These are phyloP conservation scores for Curvularia hawaiiensis DNA, from an alignment of 2,329 filamentous ascomycete species.

Conservation along the genomic window DNA sequence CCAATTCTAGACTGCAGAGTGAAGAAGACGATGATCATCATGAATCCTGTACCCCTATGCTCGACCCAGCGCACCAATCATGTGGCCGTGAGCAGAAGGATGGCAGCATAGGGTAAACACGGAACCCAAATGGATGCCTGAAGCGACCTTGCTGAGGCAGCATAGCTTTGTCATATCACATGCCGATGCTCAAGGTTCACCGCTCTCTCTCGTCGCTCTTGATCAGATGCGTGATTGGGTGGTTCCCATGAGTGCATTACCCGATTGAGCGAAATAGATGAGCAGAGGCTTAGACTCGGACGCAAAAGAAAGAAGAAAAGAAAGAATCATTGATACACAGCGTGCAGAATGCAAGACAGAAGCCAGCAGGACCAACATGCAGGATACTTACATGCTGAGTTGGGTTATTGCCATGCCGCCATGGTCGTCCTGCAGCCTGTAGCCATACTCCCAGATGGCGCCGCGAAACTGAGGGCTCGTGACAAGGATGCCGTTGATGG, in stretches of 20 bases:
- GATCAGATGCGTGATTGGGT: slow-evolving; percentile 5
- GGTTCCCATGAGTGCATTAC: slow-evolving; percentile 10
- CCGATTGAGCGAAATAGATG: slow-evolving; percentile 13
- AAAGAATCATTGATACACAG: slow-evolving; percentile 1
- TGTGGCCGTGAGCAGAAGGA: not conserved
- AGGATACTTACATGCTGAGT: slow-evolving; percentile 70
- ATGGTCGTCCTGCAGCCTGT: slow-evolving; percentile 69
- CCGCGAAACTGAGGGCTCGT: slow-evolving; percentile 89
- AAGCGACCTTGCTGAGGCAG: not conserved
- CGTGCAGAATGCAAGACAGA: not conserved
- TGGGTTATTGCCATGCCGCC: slow-evolving; percentile 85
- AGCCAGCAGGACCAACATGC: not conserved
- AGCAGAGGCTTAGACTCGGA: slow-evolving; percentile 3
- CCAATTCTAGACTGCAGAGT: not conserved
- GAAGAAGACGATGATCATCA: not conserved
- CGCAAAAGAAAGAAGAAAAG: slow-evolving; percentile 3
- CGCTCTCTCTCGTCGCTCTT: not conserved
- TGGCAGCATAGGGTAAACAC: not conserved
- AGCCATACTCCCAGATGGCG: slow-evolving; percentile 87
- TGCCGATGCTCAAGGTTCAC: not conserved
- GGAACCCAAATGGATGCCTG: not conserved
- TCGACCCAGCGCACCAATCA: not conserved
- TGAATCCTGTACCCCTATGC: not conserved
- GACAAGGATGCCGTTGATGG: slow-evolving; percentile 75
- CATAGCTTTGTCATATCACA: not conserved